Evolutionary conservation across 2,329 filamentous ascomycete genomes (phyloP).

Genomic region (Chrysoporthe deuterocubensis): DNA sequence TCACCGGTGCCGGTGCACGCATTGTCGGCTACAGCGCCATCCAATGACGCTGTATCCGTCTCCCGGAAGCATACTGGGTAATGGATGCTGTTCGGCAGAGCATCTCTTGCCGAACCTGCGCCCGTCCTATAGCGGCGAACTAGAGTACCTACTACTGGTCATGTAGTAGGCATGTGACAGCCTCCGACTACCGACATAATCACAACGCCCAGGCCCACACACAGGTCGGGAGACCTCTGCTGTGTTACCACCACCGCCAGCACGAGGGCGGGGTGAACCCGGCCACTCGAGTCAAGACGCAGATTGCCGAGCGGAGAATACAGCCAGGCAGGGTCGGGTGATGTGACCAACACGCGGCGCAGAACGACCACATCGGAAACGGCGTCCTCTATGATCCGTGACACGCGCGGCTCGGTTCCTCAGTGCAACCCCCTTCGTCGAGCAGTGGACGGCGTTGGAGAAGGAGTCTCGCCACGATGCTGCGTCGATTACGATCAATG

Average conservation of each 20-base stretch:
- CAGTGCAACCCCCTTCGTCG: neutral
- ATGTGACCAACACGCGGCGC: conserved; percentile 2
- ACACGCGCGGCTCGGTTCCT: conserved; percentile 2
- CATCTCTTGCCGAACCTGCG: neutral
- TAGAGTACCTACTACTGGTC: too few species aligned
- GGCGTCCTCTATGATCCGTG: conserved; percentile 12
- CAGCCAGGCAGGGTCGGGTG: neutral
- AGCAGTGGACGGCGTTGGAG: neutral
- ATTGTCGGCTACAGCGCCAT: neutral
- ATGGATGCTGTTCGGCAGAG: neutral
- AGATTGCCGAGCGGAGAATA: conserved; percentile 10
- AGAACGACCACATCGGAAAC: conserved; percentile 7
- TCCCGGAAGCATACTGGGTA: too few species aligned
- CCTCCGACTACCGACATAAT: conserved; percentile 6
- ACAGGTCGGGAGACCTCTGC: neutral
- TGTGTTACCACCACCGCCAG: neutral
- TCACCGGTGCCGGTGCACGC: neutral
- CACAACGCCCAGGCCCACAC: conserved; percentile 4
- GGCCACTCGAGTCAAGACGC: conserved; percentile 2
- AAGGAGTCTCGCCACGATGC: neutral
- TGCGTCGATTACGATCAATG: neutral
- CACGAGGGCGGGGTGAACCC: neutral
- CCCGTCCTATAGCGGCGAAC: neutral
- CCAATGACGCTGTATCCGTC: too few species aligned
- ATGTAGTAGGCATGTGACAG: neutral